Conservation (phyloP, 2,329 filamentous ascomycete species). For the Fusarium palustre region DNA sequence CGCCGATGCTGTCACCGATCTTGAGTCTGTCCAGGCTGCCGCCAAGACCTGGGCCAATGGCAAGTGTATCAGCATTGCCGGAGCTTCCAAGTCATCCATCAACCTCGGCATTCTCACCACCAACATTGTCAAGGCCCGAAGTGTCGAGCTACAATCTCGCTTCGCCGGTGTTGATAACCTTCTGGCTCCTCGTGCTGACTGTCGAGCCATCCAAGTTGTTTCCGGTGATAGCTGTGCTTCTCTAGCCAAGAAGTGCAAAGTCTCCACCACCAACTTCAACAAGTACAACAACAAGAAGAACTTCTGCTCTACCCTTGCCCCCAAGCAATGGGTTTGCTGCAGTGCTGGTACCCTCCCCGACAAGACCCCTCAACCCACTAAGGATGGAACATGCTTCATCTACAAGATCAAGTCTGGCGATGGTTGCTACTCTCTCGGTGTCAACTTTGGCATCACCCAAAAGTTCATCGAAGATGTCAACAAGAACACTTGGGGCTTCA, state of each 20-base stretch:
- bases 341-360: slow-evolving; percentile 52
- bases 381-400: slow-evolving; percentile 52
- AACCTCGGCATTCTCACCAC: slow-evolving; percentile 36
- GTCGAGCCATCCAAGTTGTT: slow-evolving; percentile 48
- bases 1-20: slow-evolving; percentile 20
- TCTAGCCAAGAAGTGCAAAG: slow-evolving; percentile 55
- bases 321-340: slow-evolving; percentile 54
- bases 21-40: slow-evolving; percentile 33
- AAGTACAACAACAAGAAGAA: slow-evolving; percentile 53
- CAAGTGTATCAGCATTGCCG: slow-evolving; percentile 28
- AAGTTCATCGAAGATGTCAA: slow-evolving; percentile 54
- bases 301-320: slow-evolving; percentile 51
- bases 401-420: slow-evolving; percentile 51
- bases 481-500: slow-evolving; percentile 55
- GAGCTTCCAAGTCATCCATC: slow-evolving; percentile 13
- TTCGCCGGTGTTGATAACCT: slow-evolving; percentile 26
- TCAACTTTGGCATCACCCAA: slow-evolving; percentile 51
- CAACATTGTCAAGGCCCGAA: slow-evolving; percentile 28
- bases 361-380: slow-evolving; percentile 48
- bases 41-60: slow-evolving; percentile 40
- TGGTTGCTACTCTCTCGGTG: slow-evolving; percentile 49
- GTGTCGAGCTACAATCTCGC: slow-evolving; percentile 33
- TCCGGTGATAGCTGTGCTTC: slow-evolving; percentile 53
- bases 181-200: slow-evolving; percentile 39
- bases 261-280: slow-evolving; percentile 53